Evolutionary conservation across 768 basidiomycete genomes (phyloP), one percentile per base, ranked within the genome.

Genomic region (Gautieria morchelliformis): DNA sequence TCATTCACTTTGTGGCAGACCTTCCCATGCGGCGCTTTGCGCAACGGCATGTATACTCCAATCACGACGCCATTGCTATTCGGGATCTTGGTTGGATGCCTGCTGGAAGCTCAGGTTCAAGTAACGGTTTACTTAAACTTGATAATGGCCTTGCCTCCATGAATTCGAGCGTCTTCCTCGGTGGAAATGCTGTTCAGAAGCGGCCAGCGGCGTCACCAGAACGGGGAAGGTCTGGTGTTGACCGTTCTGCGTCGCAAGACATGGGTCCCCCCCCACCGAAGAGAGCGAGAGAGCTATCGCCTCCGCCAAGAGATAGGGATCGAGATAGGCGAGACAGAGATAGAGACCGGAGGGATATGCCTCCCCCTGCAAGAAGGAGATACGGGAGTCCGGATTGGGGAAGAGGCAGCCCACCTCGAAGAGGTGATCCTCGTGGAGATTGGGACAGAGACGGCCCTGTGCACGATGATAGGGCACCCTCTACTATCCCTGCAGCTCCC

Each of bases 51-150:
- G 83, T 79, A 27, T 92, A 92, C 68, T 78, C 85, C 27, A 84
- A 84, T 35, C 84, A 85, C 27, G 94, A 97, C 65, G 87, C 90
- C 19, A 94, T 97, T 60, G 90, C 93, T 2, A 77, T 83, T 14
- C 82, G 85, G 40, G 95, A 98, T 66, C 81, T 96, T 19, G 95
- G 95, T 5, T 86, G 90, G 63, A 76, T 72, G 47, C 63, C 60
- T 33, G 60, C 52, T 15, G 63, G 63, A 48, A 59, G 52, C 35
- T 33, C 59, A 50, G 37, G 39, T 52, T 53, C 63, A 71, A 73
- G 50, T 72, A 73, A 60, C 58, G 46, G 39, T 42, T 48, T 47
- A 24, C 37, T 32, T 32, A 14, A 60, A 45, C 22, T 33, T 37
- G 32, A 57, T n/a, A 58, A 33, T 46, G 39, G 19, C 17, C 52